A percentile compares a stretch with the other conserved stretches of the same genome.
Evolutionary conservation across 352 stramenopile species (phyloP).

Genomic region (Aphanomyces cochlioides): DNA sequence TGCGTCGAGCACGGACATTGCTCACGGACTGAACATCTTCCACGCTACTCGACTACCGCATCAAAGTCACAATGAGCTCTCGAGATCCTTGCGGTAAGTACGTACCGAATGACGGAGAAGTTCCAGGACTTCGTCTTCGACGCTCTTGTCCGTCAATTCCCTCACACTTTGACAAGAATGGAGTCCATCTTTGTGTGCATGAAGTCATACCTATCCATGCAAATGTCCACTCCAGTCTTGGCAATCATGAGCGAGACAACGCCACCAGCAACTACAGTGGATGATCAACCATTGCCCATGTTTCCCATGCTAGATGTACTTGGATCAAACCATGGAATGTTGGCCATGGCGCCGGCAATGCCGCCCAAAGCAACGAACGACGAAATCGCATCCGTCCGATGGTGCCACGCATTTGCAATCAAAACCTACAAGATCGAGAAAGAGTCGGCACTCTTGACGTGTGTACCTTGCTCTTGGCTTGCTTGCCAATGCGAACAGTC

Average conservation of each 20-base stretch:
- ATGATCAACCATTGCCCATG: background rate
- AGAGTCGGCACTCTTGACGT: background rate
- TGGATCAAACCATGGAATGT: constrained; percentile 68
- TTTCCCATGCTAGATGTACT: constrained; percentile 32
- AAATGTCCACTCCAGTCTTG: constrained; percentile 81
- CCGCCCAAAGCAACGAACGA: constrained; percentile 78
- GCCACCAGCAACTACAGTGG: constrained; percentile 61
- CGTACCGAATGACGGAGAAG: constrained; percentile 66
- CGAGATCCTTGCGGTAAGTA: background rate
- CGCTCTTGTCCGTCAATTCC: constrained; percentile 81
- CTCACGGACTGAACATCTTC: constrained; percentile 76
- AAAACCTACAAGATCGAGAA: constrained; percentile 62
- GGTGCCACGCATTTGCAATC: constrained; percentile 97
- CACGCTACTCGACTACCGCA: constrained; percentile 59
- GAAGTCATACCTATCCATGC: constrained; percentile 56
- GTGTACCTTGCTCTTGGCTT: constrained; percentile 83
- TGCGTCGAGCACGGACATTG: constrained; percentile 75
- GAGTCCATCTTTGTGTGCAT: background rate
- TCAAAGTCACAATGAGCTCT: background rate
- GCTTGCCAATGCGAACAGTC: constrained; percentile 89
- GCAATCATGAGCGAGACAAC: constrained; percentile 86
- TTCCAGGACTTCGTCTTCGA: constrained; percentile 74
- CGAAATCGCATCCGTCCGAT: constrained; percentile 88
- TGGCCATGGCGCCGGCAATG: constrained; percentile 67
- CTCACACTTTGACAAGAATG: constrained; percentile 45